Conservation (phyloP, 2,329 filamentous ascomycete species). For the Penicillium capsulatum region DNA sequence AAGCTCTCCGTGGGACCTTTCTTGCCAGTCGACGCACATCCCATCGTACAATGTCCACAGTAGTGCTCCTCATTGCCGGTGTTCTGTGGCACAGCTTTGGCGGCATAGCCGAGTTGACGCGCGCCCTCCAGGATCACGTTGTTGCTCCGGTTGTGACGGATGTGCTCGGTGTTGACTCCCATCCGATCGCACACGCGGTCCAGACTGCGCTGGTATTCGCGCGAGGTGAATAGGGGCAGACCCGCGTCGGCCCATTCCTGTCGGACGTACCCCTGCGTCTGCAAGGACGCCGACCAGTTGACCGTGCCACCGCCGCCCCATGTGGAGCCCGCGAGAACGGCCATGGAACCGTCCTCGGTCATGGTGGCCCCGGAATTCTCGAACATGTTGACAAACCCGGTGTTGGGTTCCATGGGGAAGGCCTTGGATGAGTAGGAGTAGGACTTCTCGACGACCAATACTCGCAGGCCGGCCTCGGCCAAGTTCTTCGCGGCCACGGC, state of each 20-base stretch:
- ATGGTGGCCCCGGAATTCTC: constrained; percentile 60
- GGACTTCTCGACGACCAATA: constrained; percentile 77
- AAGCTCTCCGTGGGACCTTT: constrained; percentile 72
- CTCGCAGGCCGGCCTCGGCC: constrained; percentile 67
- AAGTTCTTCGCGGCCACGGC: constrained; percentile 77
- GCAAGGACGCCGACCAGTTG: constrained; percentile 71
- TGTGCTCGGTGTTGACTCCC: constrained; percentile 63
- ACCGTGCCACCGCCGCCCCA: constrained; percentile 86
- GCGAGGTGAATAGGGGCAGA: constrained; percentile 68
- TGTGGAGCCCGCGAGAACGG: constrained; percentile 62
- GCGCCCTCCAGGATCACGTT: constrained; percentile 69
- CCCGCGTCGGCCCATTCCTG: constrained; percentile 71
- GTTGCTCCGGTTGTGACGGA: constrained; percentile 72
- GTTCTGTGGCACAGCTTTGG: constrained; percentile 71
- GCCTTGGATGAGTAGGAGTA: constrained; percentile 70
- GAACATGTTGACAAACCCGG: constrained; percentile 61
- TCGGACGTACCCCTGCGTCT: constrained; percentile 71
- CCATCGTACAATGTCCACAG: constrained; percentile 63
- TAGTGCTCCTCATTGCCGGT: constrained; percentile 68
- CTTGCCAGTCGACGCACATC: constrained; percentile 65
- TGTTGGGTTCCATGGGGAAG: constrained; percentile 67
- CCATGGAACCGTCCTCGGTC: constrained; percentile 56
- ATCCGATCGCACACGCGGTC: constrained; percentile 75
- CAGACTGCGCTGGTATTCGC: constrained; percentile 70
- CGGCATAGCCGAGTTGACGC: constrained; percentile 66